A percentile compares a stretch with the other conserved stretches of the same genome.
phyloP scores from a whole-genome alignment of 345 rosid species.

The Euphorbia lathyris region DNA sequence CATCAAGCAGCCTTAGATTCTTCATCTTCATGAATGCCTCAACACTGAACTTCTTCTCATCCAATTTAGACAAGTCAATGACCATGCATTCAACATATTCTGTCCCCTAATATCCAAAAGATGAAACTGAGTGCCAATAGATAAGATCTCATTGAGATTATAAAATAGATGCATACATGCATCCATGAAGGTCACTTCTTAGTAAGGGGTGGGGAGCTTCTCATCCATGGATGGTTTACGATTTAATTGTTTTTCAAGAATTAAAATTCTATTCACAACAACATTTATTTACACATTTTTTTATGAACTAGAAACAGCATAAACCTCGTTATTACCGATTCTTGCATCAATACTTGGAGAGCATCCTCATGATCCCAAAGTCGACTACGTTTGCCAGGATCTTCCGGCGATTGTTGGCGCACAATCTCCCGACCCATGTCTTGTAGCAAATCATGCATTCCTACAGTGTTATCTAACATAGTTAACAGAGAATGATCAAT shows the following conservation, averaged over 20 bases:
- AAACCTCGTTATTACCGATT: constrained; percentile 6
- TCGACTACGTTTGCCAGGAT: constrained; percentile 20
- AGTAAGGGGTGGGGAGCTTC: background rate
- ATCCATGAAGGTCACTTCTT: background rate
- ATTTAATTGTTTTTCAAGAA: background rate
- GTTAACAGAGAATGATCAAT: constrained; percentile 14
- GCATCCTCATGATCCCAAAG: constrained; percentile 20
- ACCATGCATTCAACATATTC: constrained; percentile 14
- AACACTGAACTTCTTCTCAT: constrained; percentile 4
- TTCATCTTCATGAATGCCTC: constrained; percentile 17
- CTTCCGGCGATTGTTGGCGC: constrained; percentile 9
- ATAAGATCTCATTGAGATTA: background rate
- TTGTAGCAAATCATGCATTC: constrained; percentile 25
- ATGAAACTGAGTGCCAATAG: background rate
- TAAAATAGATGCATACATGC: background rate
- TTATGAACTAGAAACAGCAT: background rate
- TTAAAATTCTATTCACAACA: background rate
- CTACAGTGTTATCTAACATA: constrained; percentile 1
- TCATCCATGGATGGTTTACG: background rate
- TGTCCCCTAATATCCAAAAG: constrained; percentile 8
- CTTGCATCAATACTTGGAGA: constrained; percentile 7
- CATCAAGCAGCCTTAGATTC: constrained; percentile 18
- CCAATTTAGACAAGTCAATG: constrained; percentile 15
- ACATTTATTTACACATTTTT: background rate
- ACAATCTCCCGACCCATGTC: constrained; percentile 21